Evolutionary conservation across 2,329 filamentous ascomycete genomes (phyloP), one percentile per base, ranked within the genome.

Genomic region (Trichoderma brevicompactum): DNA sequence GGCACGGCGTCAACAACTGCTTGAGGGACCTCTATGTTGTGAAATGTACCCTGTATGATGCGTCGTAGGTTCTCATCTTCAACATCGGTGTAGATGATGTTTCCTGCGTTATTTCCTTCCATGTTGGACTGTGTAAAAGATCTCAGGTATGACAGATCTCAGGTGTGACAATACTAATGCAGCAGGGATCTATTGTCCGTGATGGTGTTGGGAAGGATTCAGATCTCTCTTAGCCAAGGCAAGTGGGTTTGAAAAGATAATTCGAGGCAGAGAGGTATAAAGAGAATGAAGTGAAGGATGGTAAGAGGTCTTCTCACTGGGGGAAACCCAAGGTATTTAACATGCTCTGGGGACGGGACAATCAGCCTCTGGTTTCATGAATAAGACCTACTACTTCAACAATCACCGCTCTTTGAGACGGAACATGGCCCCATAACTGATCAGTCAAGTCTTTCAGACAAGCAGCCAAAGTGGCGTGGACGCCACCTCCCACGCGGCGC

Each of bases 401-500:
- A 23, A 50, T 58, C 62, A 5, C 32, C 50, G n/a, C 43, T 13
- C 17, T n/a, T 32, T 23, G 34, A 40, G 17, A 28, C 9, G n/a
- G 36, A 60, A 32, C 34, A 60, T 9, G 38, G 38, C 10, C 8
- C 34, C 6, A 38, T 32, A 13, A 10, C 44, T 34, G 46, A 49
- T 9, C 44, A 50, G 23, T n/a, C 23, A 2, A 2, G 23, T 32
- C 19, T 38, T 23, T 54, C 50, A 55, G 49, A 34, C 56, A 54
- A 28, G 41, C 43, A 36, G 41, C 28, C 12, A 52, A 34, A 34
- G 19, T 56, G 36, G n/a, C 62, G 54, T 52, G 36, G 41, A 2
- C 49, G 40, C 62, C 50, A 15, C 34, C 53, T 43, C 46, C 8
- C 55, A 43, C 7, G 17, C 32, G 56, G 56, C 64, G 64, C 64